A percentile compares a stretch with the other conserved stretches of the same genome.
These are phyloP conservation scores for Exophiala bonariae DNA, from an alignment of 2,329 filamentous ascomycete species.

Conservation along the genomic window DNA sequence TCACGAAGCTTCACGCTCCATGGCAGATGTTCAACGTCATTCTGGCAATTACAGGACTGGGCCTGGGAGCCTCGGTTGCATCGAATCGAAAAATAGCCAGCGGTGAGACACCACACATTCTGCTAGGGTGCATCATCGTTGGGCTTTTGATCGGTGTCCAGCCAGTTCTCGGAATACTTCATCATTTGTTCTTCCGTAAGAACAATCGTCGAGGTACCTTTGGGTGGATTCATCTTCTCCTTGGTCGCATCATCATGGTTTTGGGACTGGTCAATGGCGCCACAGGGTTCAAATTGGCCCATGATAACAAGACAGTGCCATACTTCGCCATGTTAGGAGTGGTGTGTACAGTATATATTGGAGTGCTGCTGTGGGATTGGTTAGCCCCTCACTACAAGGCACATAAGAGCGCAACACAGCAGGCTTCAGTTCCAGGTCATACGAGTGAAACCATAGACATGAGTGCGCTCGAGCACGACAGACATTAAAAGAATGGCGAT, in stretches of 20 bases:
- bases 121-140: constrained; percentile 55
- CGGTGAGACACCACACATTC: constrained; percentile 42
- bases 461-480: no score
- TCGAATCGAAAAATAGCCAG: constrained; percentile 36
- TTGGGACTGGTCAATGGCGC: constrained; percentile 59
- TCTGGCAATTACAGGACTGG: constrained; percentile 49
- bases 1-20: constrained; percentile 43
- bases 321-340: constrained; percentile 1
- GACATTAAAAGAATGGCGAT: no score
- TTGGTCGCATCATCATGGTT: constrained; percentile 50
- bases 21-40: constrained; percentile 50
- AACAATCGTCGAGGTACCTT: constrained; percentile 32
- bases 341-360: neutral
- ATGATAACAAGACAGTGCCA: neutral
- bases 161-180: constrained; percentile 51
- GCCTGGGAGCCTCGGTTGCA: constrained; percentile 53
- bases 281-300: constrained; percentile 43
- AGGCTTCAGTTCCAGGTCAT: neutral
- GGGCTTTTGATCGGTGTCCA: constrained; percentile 56
- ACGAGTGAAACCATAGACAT: no score
- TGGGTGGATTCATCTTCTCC: constrained; percentile 53
- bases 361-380: constrained; percentile 8
- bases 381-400: neutral
- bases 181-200: constrained; percentile 52
- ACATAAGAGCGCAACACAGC: neutral